A percentile compares a stretch with the other conserved stretches of the same genome.
These are phyloP conservation scores for Fusarium clavum DNA, from an alignment of 2,329 filamentous ascomycete genomes.

Conservation along the genomic window DNA sequence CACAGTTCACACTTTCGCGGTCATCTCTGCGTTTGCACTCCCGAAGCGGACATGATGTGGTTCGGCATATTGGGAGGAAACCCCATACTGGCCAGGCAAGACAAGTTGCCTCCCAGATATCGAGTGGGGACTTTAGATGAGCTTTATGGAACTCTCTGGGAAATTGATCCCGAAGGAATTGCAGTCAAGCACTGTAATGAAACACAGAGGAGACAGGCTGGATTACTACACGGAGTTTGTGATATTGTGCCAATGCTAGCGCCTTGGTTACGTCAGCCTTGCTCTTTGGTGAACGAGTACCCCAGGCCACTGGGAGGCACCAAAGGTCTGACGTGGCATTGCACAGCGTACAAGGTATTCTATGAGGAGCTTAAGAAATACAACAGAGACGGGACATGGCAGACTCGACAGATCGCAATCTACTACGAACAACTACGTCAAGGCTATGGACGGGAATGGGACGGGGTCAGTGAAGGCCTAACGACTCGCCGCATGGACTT, in stretches of 20 bases:
- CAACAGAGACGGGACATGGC: background rate
- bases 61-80: background rate
- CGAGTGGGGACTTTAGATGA: background rate
- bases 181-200: background rate
- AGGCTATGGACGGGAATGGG: background rate
- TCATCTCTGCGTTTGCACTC: background rate
- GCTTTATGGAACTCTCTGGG: background rate
- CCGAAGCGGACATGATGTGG: background rate
- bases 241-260: background rate
- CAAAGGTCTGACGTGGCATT: background rate
- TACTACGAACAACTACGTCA: background rate
- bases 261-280: background rate
- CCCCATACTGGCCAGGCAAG: background rate
- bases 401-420: background rate
- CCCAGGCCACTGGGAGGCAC: background rate
- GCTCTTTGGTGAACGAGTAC: background rate
- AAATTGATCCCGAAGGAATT: background rate
- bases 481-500: background rate
- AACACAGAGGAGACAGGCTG: background rate
- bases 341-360: background rate
- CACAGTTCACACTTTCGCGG: background rate
- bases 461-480: background rate
- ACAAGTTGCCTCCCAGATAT: background rate
- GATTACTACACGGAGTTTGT: background rate
- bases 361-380: background rate